A percentile compares a stretch with the other conserved stretches of the same genome.
Evolutionary conservation across 495 filamentous ascomycete species (phyloP).

Genomic region (Amniculicola lignicola): DNA sequence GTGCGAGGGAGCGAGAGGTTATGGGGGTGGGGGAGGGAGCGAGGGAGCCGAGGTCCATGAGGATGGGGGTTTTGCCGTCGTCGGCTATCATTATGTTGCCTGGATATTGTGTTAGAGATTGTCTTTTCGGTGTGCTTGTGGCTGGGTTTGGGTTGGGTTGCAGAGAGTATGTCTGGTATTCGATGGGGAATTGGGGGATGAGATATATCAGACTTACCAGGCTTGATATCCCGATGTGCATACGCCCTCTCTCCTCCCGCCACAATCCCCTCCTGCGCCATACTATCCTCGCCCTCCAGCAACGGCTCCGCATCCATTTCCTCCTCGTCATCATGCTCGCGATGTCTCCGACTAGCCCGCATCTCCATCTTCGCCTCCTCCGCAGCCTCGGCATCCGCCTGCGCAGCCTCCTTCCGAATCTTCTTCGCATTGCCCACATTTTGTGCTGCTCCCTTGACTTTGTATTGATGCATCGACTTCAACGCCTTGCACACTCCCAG

Average conservation of each 20-base stretch:
- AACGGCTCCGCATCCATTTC: slow-evolving; percentile 71
- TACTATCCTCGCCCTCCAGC: slow-evolving; percentile 78
- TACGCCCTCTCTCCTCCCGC: slow-evolving; percentile 75
- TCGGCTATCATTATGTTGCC: slow-evolving; percentile 97
- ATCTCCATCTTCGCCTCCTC: slow-evolving; percentile 55
- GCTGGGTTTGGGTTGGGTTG: no score
- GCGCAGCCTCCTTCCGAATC: slow-evolving; percentile 57
- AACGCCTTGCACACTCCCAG: slow-evolving; percentile 86
- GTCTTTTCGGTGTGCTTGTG: no score
- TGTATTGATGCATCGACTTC: slow-evolving; percentile 86
- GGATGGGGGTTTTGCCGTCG: slow-evolving; percentile 77
- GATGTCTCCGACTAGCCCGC: slow-evolving; percentile 39
- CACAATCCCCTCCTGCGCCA: slow-evolving; percentile 65
- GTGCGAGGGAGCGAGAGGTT: slow-evolving; percentile 83
- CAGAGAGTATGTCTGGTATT: no score
- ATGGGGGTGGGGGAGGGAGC: slow-evolving; percentile 87
- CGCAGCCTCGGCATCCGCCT: slow-evolving; percentile 58
- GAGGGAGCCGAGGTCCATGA: slow-evolving; percentile 98
- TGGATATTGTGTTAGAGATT: slow-evolving; percentile 37
- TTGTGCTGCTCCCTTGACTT: slow-evolving; percentile 56
- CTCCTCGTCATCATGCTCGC: slow-evolving; percentile 59
- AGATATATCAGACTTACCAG: slow-evolving; percentile 54
- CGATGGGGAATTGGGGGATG: neutral
- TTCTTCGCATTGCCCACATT: slow-evolving; percentile 57
- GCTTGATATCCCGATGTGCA: slow-evolving; percentile 96